Evolutionary conservation across 805 yeast species (phyloP), one percentile per base, ranked within the genome.

Genomic region (Hanseniaspora mollemarum): DNA sequence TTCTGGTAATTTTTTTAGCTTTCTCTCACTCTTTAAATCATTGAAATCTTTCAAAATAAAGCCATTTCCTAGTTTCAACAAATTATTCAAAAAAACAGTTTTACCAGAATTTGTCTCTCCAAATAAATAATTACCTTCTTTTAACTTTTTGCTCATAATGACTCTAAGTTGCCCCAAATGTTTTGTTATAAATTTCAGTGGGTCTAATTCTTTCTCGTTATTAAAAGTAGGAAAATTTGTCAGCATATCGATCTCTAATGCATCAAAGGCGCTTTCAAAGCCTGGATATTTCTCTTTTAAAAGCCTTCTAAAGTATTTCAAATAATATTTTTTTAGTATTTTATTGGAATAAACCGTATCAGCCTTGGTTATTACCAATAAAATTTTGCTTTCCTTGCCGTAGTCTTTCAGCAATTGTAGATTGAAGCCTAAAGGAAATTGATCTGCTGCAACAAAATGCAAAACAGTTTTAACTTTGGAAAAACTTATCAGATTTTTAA

Each of bases 41-140:
- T 39, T 39, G 16, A 24, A 25, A 15, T n/a, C 15, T 5, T 22
- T 32, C 4, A 43, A 18, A 12, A 43, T 32, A n/a, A 31, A 10
- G 2, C 46, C 46, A 3, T 31, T 22, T 10, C 36, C 38, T 2
- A 18, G 26, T 43, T 43, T 29, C 21, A 22, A 10, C 15, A 43
- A 22, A 7, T 21, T 43, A 22, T 43, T 43, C 22, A 43, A 43
- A 43, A 32, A 32, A 5, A 31, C 46, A 12, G 46, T 32, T 32
- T 43, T 43, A 4, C 46, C 46, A 31, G 38, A 32, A 32, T 32
- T 43, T 2, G 46, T 43, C 15, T 43, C 46, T 16, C 46, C 46
- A 31, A 32, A 19, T 4, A 43, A 3, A n/a, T 43, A 43, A 26
- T 43, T 43, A 13, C 41, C 41, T 37, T 37, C 9, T 37, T 37